Evolutionary conservation across 2,329 filamentous ascomycete genomes (phyloP).

Genomic region (Xylariales sp.): DNA sequence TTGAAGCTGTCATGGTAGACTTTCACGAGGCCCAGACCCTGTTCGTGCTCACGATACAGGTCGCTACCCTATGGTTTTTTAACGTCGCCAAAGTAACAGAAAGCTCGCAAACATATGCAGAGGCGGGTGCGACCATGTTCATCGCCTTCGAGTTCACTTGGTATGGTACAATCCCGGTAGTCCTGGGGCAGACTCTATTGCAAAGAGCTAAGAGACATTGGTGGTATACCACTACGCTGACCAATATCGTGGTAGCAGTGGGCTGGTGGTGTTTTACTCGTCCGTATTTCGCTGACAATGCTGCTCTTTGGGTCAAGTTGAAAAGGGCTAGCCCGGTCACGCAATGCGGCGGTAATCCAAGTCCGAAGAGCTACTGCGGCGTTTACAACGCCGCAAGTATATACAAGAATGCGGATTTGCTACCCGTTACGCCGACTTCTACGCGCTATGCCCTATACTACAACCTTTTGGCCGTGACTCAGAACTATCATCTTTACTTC

Average conservation of each 20-base stretch:
- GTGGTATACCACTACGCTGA: constrained; percentile 16
- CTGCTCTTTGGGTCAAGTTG: not conserved
- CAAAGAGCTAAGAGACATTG: constrained; percentile 2
- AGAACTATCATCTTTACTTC: too few species aligned
- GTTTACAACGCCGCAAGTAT: too few species aligned
- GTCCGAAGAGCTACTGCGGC: too few species aligned
- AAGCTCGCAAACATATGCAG: not conserved
- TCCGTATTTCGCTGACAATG: not conserved
- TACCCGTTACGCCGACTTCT: too few species aligned
- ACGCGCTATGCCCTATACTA: too few species aligned
- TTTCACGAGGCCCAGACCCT: constrained; percentile 21
- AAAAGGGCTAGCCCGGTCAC: not conserved
- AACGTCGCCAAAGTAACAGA: not conserved
- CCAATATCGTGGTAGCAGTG: not conserved
- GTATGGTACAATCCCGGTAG: not conserved
- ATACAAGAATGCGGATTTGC: too few species aligned
- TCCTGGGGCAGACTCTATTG: constrained; percentile 10
- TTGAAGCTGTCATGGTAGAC: not conserved
- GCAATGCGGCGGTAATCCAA: too few species aligned
- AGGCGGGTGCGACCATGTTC: not conserved
- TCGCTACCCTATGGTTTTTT: constrained; percentile 10
- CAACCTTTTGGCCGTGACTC: too few species aligned
- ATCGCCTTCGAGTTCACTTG: not conserved
- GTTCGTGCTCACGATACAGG: constrained; percentile 14
- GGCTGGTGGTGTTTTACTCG: not conserved